phyloP scores from a whole-genome alignment of 306 rosid species.

The Gleditsia sinensis region DNA sequence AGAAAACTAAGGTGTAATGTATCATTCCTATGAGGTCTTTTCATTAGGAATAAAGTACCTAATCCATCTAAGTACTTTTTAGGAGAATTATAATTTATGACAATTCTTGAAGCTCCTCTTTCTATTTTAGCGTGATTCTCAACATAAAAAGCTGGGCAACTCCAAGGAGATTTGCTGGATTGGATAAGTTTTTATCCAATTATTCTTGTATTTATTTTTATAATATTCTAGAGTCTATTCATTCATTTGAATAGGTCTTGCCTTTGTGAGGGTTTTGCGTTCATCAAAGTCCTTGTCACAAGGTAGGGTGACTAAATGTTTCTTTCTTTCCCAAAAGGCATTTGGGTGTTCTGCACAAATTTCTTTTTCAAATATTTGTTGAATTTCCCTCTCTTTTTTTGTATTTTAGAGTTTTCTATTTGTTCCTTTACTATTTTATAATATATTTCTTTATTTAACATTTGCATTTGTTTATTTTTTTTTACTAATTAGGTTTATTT shows the following conservation, averaged over 20 bases:
- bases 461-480: too few species aligned
- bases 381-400: too few species aligned
- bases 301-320: neutral
- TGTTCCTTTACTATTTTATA: too few species aligned
- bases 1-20: too few species aligned
- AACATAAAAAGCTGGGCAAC: neutral
- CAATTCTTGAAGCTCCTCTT: neutral
- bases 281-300: neutral
- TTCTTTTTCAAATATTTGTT: neutral
- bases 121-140: neutral
- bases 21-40: too few species aligned
- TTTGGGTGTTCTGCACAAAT: neutral
- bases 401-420: too few species aligned
- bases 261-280: neutral
- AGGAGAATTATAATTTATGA: neutral
- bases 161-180: neutral
- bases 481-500: too few species aligned
- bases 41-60: neutral
- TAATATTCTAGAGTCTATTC: neutral
- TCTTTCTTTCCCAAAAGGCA: neutral
- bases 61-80: neutral
- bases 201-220: neutral
- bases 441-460: too few species aligned
- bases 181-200: neutral
- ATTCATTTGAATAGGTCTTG: neutral